Conservation (phyloP, 805 yeast species). For the Debaryomyces hansenii region DNA sequence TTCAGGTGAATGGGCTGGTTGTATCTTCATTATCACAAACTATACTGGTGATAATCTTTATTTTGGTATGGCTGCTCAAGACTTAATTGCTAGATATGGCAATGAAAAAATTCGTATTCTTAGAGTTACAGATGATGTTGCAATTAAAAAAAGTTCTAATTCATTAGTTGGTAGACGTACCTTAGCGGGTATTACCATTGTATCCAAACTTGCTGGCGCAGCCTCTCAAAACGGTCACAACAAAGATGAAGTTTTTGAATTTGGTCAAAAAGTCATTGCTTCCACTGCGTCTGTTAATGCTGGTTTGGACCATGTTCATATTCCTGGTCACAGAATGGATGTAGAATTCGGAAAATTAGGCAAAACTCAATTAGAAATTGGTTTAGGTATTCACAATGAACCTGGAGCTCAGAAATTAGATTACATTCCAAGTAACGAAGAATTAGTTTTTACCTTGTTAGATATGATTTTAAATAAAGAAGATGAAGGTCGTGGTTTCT, state of each 20-base stretch:
- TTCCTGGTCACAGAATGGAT: constrained; percentile 29
- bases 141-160: constrained; percentile 27
- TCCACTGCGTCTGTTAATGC: constrained; percentile 34
- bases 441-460: constrained; percentile 23
- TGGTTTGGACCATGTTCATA: constrained; percentile 37
- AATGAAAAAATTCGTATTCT: constrained; percentile 26
- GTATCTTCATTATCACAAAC: constrained; percentile 33
- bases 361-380: constrained; percentile 29
- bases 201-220: constrained; percentile 31
- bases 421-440: constrained; percentile 30
- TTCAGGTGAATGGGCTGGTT: constrained; percentile 22
- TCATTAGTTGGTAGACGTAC: constrained; percentile 36
- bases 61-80: constrained; percentile 41
- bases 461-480: constrained; percentile 21
- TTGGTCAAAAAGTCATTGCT: constrained; percentile 24
- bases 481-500: constrained; percentile 28
- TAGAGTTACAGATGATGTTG: constrained; percentile 35
- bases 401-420: constrained; percentile 34
- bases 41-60: constrained; percentile 40
- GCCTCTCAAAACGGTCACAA: constrained; percentile 22
- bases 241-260: constrained; percentile 22
- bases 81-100: constrained; percentile 28
- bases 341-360: constrained; percentile 22
- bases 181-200: constrained; percentile 29
- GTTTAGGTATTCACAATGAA: constrained; percentile 41